These are phyloP conservation scores for Fusarium papillatum DNA, from an alignment of 2,329 filamentous ascomycete genomes.

Conservation along the genomic window DNA sequence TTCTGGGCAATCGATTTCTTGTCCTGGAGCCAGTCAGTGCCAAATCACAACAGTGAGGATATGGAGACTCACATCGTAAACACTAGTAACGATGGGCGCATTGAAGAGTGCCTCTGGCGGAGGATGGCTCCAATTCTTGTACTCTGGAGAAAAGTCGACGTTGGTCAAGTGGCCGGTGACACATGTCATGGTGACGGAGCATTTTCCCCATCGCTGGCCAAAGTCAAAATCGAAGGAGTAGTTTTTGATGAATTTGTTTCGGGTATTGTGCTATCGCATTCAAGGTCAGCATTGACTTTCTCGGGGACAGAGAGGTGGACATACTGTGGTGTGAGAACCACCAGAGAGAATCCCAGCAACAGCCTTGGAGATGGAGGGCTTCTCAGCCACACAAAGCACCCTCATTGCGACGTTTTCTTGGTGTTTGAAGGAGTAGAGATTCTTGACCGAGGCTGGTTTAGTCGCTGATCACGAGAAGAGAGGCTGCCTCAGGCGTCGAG, in stretches of 20 bases:
- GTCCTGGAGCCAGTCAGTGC: constrained; percentile 63
- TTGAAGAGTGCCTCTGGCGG: constrained; percentile 85
- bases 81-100: constrained; percentile 77
- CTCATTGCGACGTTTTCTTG: constrained; percentile 53
- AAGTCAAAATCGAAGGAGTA: constrained; percentile 95
- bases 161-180: constrained; percentile 89
- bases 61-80: constrained; percentile 70
- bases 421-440: constrained; percentile 1
- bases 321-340: constrained; percentile 77
- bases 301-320: constrained; percentile 42
- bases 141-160: constrained; percentile 81
- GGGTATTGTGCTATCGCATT: constrained; percentile 71
- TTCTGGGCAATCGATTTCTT: constrained; percentile 88
- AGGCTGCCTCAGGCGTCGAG: constrained; percentile 28
- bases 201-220: constrained; percentile 82
- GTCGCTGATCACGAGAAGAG: constrained; percentile 13
- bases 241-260: constrained; percentile 89
- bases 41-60: background rate
- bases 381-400: constrained; percentile 69
- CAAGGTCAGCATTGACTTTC: constrained; percentile 36
- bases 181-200: constrained; percentile 92
- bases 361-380: constrained; percentile 96
- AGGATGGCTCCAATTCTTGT: constrained; percentile 85
- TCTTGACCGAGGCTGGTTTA: background rate
- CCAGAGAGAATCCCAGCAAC: constrained; percentile 92